A percentile compares a stretch with the other conserved stretches of the same genome.
Conservation (phyloP, 2,329 filamentous ascomycete genomes). For the Pestalotiopsis fici region DNA sequence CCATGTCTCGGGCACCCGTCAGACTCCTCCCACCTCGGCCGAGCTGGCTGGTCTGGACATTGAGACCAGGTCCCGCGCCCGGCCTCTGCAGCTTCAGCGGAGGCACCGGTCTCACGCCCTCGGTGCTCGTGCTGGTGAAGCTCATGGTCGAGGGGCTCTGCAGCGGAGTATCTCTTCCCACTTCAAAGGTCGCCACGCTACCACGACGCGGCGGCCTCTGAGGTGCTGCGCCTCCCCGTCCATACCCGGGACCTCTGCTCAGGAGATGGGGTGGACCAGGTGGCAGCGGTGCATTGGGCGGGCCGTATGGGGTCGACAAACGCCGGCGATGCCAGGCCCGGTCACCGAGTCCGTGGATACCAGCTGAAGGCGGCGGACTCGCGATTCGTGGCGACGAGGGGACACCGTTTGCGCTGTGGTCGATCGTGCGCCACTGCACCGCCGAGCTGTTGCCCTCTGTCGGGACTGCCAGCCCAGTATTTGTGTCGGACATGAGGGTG, state of each 20-base stretch:
- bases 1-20: background rate
- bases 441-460: conserved; percentile 18
- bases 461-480: background rate
- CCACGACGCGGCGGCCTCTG: background rate
- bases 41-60: background rate
- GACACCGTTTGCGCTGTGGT: conserved; percentile 5
- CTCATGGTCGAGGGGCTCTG: background rate
- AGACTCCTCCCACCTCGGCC: background rate
- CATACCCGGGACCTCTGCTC: background rate
- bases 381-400: conserved; percentile 1
- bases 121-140: background rate
- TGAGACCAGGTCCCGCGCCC: background rate
- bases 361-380: conserved; percentile 16
- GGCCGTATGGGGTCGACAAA: conserved; percentile 20
- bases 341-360: conserved; percentile 18
- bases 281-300: background rate
- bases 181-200: conserved; percentile 6
- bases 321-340: conserved; percentile 29
- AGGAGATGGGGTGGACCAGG: background rate
- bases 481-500: background rate
- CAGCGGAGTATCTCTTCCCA: background rate
- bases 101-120: background rate
- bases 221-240: background rate
- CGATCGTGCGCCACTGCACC: conserved; percentile 19
- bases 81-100: background rate